Evolutionary conservation across 768 basidiomycete genomes (phyloP), one percentile per base, ranked within the genome.

Genomic region (Suillus subluteus): DNA sequence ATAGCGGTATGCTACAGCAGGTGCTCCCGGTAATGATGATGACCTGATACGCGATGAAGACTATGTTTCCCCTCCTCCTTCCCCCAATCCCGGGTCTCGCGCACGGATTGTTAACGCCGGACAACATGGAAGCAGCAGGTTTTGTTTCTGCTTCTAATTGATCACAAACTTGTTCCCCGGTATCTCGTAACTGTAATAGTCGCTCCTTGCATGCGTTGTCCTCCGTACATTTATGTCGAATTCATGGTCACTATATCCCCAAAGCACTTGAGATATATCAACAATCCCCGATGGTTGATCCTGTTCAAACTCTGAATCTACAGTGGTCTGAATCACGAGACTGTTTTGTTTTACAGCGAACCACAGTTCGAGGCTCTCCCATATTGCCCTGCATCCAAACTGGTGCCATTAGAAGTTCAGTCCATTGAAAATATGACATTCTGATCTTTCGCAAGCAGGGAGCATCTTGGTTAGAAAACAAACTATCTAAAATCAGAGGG

Each of bases 91-190:
- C 43, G 18, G 43, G 18, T 48, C 46, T 1, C n/a, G 11, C 46
- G 11, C n/a, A 48, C n/a, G 11, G 4, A 48, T n/a, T 48, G 21
- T 12, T 4, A 23, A 23, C 46, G 0, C n/a, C 13, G 48, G 23
- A 23, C 48, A 50, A 2, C 48, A 50, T 23, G 48, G n/a, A 13
- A 23, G 48, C 3, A 23, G n/a, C 12, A 12, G 23, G 12, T 50
- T 6, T 23, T 50, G 12, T 50, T 23, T 50, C 23, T 50, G 48
- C 13, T 73, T 69, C 15, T 74, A 65, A 35, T 6, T 26, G 3
- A 26, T 15, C 1, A 15, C 3, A 23, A 50, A 23, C n/a, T 48
- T 23, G 21, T 46, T 13, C 46, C 6, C 23, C 6, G 23, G 1
- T 23, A n/a, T 46, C 21, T n/a, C 4, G n/a, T 46, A n/a, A 12